Evolutionary conservation across 257 asterid species (phyloP), one percentile per base, ranked within the genome.

Genomic region (Salvia hispanica): DNA sequence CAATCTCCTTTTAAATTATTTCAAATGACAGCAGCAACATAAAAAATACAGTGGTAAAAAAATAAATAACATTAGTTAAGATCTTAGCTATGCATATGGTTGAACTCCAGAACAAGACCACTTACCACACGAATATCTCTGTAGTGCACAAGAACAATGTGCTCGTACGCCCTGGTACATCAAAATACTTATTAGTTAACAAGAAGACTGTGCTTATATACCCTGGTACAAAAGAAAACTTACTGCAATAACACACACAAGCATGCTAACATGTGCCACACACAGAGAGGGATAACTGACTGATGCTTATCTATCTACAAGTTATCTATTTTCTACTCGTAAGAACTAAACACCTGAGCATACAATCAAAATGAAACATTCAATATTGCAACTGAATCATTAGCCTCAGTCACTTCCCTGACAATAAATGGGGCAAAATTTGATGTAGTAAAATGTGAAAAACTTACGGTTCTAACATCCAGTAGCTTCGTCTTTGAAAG

Each of bases 121-220:
- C 92, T 84, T 71, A 91, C 99, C 99, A 84, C 88, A 31, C 36
- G 74, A 79, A 83, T 78, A 72, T 93, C 96, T 85, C 97, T 82
- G 88, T 93, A 93, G 85, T 93, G 99, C 69, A 93, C 99, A 69
- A 93, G 95, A 73, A 93, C 96, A 86, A 93, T 90, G 79, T 93
- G 99, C 59, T 90, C 99, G 45, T 61, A 77, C 47, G 81, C 92
- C 85, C 99, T 93, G 94, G 44, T 72, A 71, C 72, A 76, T 57
- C 72, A 71, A 58, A 71, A 66, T 69, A 74, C 7, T 52, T n/a
- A 53, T 51, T 39, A 56, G 52, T 45, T 4, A 58, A 52, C n/a
- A 51, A 42, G 52, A 60, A 60, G 18, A 43, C 4, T 18, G 11
- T 60, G 34, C 50, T 10, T 2, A 14, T 40, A 15, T 60, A 2